phyloP scores from a whole-genome alignment of 106 monocot genomes.

The Dendrobium chrysotoxum region DNA sequence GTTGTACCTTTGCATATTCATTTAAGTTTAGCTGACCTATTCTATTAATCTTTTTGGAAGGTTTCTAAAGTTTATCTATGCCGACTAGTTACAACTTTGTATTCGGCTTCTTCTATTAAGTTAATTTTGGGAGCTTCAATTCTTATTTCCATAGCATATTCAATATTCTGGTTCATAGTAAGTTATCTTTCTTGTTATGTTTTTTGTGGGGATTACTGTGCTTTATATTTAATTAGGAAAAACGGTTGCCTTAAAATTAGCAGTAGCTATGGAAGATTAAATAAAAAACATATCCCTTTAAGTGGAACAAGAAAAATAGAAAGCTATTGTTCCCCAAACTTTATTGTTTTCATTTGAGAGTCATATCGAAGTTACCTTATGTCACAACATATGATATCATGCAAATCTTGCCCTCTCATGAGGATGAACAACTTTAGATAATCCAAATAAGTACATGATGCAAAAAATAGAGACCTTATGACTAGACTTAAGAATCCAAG shows the following conservation, averaged over 20 bases:
- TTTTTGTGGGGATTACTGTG: background rate
- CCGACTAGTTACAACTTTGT: background rate
- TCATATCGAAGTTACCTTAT: no score
- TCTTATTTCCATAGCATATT: background rate
- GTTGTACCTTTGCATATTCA: background rate
- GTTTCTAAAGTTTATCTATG: background rate
- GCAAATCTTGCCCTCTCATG: no score
- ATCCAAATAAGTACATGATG: background rate
- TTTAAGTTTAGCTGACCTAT: background rate
- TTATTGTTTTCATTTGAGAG: no score
- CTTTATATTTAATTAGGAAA: background rate
- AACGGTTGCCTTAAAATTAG: background rate
- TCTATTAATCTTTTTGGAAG: background rate
- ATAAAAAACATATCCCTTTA: background rate
- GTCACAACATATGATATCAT: no score
- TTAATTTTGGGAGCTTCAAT: background rate
- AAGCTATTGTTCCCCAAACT: background rate
- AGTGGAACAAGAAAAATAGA: background rate
- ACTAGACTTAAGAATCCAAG: no score
- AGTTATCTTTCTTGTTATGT: background rate
- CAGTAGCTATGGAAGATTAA: background rate
- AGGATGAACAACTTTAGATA: background rate
- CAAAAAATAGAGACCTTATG: background rate
- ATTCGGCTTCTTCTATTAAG: background rate
- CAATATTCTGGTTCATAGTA: background rate